Evolutionary conservation across 192 early-diverging fungal species (phyloP), one percentile per base, ranked within the genome.

Genomic region (Spizellomyces punctatus): DNA sequence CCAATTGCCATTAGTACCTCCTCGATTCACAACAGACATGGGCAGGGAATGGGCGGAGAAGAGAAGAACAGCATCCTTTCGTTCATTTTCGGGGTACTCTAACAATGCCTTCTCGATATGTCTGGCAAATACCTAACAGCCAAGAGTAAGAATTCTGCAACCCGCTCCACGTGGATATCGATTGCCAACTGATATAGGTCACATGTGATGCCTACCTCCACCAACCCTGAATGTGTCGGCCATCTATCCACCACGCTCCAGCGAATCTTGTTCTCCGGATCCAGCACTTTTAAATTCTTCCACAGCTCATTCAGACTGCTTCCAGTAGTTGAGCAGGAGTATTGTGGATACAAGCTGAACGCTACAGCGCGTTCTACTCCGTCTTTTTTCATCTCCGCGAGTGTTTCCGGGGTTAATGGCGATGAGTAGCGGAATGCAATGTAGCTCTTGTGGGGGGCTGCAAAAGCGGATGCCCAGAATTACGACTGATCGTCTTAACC

Each of bases 221-320:
- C 76, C 9, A 98, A 89, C 43, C 90, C 88, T 2, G 92, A 87
- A 72, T 98, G 92, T 5, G 93, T 93, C 42, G 91, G 89, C 92
- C 93, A 98, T 14, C 96, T 84, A 75, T 98, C 96, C 66, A 98
- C 94, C n/a, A 96, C 91, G 71, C 93, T 95, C 95, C 95, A 98
- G 73, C 88, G 76, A 17, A 98, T 85, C 52, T 81, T 80, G 41
- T 80, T 74, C 6, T 85, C 75, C 60, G 90, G 88, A 65, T 94
- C 92, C 1, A 79, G 72, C 10, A 71, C 62, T 75, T 88, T 76
- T 41, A 93, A 78, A 8, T 79, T 78, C 27, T 88, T 83, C 63
- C 86, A 90, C 8, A 98, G 83, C 79, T 96, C 93, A 75, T 96
- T 98, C 66, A 98, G 79, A 67, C 91, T 93, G 73, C 89, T 91